Conservation (phyloP, 306 rosid species). For the Ormosia semicastrata region DNA sequence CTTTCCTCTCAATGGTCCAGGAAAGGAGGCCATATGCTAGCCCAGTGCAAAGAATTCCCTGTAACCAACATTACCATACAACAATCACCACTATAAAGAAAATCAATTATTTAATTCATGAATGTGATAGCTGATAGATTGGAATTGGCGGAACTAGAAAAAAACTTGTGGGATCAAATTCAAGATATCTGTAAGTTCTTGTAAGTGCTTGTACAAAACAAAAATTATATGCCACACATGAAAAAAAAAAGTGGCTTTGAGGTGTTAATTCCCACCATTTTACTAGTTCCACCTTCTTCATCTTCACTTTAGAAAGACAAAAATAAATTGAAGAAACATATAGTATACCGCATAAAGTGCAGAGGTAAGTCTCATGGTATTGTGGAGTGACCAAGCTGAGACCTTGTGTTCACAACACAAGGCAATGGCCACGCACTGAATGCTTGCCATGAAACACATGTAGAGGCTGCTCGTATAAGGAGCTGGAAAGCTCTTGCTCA, state of each 20-base stretch:
- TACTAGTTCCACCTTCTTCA: too few species aligned
- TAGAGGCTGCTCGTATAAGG: constrained; percentile 68
- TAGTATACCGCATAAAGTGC: constrained; percentile 54
- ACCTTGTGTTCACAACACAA: constrained; percentile 30
- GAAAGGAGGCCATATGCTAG: constrained; percentile 50
- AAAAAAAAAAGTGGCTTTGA: too few species aligned
- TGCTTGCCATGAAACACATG: constrained; percentile 59
- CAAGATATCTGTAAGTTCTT: too few species aligned
- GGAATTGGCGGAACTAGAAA: neutral
- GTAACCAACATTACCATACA: constrained; percentile 1
- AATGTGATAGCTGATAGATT: neutral
- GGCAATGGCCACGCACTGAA: constrained; percentile 63
- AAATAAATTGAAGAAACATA: neutral
- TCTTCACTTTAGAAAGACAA: too few species aligned
- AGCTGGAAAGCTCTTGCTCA: constrained; percentile 56
- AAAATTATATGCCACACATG: too few species aligned
- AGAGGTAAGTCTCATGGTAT: constrained; percentile 44
- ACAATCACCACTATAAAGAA: neutral
- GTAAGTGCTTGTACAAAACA: too few species aligned
- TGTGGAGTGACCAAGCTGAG: constrained; percentile 62
- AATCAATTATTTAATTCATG: neutral
- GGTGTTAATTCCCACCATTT: too few species aligned
- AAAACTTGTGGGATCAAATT: neutral
- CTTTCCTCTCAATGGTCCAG: constrained; percentile 72
- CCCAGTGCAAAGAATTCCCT: constrained; percentile 64